These are phyloP conservation scores for Spinellus fusiger DNA, from an alignment of 192 early-diverging fungal species.

Conservation along the genomic window DNA sequence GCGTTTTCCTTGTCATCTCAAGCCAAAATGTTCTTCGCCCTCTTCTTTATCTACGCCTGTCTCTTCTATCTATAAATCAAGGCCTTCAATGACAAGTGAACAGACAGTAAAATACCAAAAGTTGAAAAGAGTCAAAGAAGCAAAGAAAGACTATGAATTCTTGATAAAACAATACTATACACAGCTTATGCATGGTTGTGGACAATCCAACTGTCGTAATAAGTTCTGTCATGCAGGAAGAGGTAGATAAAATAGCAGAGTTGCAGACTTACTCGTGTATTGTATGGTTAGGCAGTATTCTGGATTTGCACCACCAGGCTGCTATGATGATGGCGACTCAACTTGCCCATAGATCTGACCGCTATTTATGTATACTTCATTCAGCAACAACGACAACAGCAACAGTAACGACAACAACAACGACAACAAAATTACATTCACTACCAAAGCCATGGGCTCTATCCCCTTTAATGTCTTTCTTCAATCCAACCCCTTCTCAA, in stretches of 20 bases:
- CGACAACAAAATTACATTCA: background rate
- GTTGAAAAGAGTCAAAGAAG: constrained; percentile 5
- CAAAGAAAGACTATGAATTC: constrained; percentile 8
- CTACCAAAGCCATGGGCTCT: no score
- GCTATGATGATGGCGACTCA: constrained; percentile 15
- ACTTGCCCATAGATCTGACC: constrained; percentile 3
- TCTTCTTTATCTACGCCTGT: background rate
- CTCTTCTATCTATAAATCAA: background rate
- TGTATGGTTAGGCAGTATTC: constrained; percentile 7
- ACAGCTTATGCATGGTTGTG: constrained; percentile 11
- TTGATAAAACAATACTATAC: constrained; percentile 10
- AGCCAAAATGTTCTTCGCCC: background rate
- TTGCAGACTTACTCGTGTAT: background rate
- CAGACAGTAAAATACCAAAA: background rate
- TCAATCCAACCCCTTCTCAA: no score
- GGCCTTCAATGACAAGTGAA: background rate
- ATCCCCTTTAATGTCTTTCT: no score
- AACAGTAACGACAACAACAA: background rate
- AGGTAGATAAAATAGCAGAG: constrained; percentile 3
- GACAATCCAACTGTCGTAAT: constrained; percentile 3
- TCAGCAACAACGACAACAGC: background rate
- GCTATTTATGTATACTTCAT: background rate
- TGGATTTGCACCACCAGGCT: constrained; percentile 13
- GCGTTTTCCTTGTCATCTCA: background rate
- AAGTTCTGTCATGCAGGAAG: constrained; percentile 6